Evolutionary conservation across 179 eudicot genomes (phyloP), one percentile per base, ranked within the genome.

Genomic region (Pouteria campechiana): DNA sequence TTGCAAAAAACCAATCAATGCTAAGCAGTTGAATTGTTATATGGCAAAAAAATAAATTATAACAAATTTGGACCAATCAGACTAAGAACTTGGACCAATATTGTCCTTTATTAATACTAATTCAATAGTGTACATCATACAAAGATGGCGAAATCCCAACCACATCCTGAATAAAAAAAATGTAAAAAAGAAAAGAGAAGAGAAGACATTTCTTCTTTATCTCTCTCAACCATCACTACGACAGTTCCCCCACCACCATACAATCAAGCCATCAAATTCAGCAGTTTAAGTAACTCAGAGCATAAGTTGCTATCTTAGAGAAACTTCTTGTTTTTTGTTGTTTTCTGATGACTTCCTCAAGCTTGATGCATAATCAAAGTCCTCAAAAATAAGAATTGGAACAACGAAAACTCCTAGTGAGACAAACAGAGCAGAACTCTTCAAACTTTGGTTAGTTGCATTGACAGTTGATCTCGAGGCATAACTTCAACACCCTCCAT

Each of bases 171-270:
- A n/a, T n/a, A n/a, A n/a, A n/a, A n/a, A n/a, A n/a, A n/a, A n/a
- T n/a, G n/a, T n/a, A n/a, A n/a, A n/a, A n/a, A n/a, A n/a, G n/a
- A n/a, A n/a, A n/a, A n/a, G n/a, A n/a, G n/a, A n/a, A n/a, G n/a
- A n/a, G n/a, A n/a, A n/a, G n/a, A n/a, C 80, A 74, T 74, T 59
- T 69, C 76, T 55, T 74, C 80, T 62, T 74, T 74, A 59, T 74
- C 80, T 39, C 64, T 54, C 50, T 69, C 80, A 20, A 76, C 80
- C 80, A 74, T 62, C 33, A 74, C 64, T 6, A 74, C 80, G 46
- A 74, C 65, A 35, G 49, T 66, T 32, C 76, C 70, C 48, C 80
- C 80, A 32, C 76, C 80, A n/a, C n/a, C n/a, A n/a, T n/a, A n/a
- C n/a, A n/a, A n/a, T n/a, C 70, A 69, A 47, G 44, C 70, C 70